Base-by-base conservation (phyloP, 225 moss, liverwort and hornwort species). In the Pseudoscleropodium purum region DNA sequence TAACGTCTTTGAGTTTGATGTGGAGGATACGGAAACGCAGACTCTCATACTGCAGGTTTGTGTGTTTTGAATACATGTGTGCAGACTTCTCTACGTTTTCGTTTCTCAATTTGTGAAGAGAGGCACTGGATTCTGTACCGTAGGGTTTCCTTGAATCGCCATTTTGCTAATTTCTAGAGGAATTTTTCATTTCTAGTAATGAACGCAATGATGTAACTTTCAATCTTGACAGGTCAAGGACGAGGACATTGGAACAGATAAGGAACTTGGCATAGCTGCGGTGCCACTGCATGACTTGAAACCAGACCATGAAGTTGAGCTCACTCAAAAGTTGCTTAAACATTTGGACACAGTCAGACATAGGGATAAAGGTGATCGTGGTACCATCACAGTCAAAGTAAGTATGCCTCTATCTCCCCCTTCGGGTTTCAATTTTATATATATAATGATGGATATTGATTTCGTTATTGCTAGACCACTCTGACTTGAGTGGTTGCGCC, bases 1-100 rank as follows among this genome's bases (percentile, higher is more conserved):
- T 41, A 91, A 85, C 87, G 9, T 97, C 81, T 90, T 97, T 89
- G 68, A 88, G 45, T 89, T 99, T 88, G 90, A 95, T 86, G 95
- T 97, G 27, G 97, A 99, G 94, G 99, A 99, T 87, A 95, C 94
- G 18, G 99, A 99, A 93, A 99, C 99, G 34, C 99, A 99, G 91
- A 81, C 86, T 70, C 87, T 99, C 91, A 62, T 96, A 80, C 84
- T 99, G 84, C 91, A 95, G 95, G 99, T 99, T 83, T 66, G 56
- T 89, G 30, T 70, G 13, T 54, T 62, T 85, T 67, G 66, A 84
- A 43, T 24, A 78, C 34, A 63, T 34, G 18, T 37, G 51, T 51
- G 74, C 41, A 74, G 10, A 68, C 37, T 75, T 36, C 49, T 72
- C 5, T 39, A 49, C 57, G 9, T 83, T 3, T 39, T 39, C 57